Percentiles rank a stretch among this genome's conserved stretches.
phyloP scores from a whole-genome alignment of 495 filamentous ascomycete species.

The Penicillium simplicissimum region DNA sequence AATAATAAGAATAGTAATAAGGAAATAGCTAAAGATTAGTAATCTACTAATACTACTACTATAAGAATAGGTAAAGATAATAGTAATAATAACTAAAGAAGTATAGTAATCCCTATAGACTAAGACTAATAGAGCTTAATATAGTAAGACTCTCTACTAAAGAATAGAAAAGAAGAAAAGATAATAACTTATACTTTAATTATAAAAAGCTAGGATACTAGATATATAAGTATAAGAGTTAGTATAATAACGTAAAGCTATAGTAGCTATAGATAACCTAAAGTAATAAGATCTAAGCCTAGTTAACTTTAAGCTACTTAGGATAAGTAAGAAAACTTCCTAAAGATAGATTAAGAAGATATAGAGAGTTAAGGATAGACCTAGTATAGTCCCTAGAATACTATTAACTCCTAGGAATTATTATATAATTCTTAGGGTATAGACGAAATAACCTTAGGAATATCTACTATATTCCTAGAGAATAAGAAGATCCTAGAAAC shows the following conservation, averaged over 20 bases:
- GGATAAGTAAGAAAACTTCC: neutral
- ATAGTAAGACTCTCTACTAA: neutral
- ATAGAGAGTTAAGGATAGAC: neutral
- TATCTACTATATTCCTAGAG: neutral
- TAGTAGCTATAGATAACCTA: neutral
- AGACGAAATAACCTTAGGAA: neutral
- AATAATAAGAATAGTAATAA: neutral
- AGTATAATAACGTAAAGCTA: neutral
- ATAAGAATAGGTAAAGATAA: neutral
- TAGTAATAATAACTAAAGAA: neutral
- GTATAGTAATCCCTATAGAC: constrained; percentile 4
- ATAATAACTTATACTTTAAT: neutral
- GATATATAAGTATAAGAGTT: neutral
- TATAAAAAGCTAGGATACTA: neutral
- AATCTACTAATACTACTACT: neutral
- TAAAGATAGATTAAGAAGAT: neutral
- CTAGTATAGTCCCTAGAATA: too few relatives aligned
- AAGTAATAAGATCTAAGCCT: neutral
- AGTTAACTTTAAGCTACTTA: neutral
- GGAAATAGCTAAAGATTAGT: neutral
- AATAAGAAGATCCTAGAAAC: neutral
- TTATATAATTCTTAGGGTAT: neutral
- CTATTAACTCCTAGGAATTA: neutral
- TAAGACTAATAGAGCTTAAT: constrained; percentile 5
- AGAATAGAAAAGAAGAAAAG: neutral